Evolutionary conservation across 345 rosid genomes (phyloP).

Genomic region (Gossypium bickii): DNA sequence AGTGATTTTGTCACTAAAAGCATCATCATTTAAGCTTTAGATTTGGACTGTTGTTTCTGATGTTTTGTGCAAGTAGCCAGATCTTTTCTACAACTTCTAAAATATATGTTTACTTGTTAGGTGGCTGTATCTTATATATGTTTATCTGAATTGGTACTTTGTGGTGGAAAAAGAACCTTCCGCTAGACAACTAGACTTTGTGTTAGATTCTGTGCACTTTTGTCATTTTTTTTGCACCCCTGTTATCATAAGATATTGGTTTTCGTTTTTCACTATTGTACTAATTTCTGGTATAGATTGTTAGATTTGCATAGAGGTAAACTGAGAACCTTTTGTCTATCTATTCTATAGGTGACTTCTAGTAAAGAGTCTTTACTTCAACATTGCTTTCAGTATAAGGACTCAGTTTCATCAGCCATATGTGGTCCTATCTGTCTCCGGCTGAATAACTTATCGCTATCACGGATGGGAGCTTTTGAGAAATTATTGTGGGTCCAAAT

Average conservation of each 20-base stretch:
- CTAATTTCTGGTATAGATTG: neutral
- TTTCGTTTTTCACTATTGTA: neutral
- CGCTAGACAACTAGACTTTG: neutral
- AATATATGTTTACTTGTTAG: slow-evolving; percentile 2
- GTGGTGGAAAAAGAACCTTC: neutral
- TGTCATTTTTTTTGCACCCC: neutral
- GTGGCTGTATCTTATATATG: neutral
- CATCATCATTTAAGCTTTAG: neutral
- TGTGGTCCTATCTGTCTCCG: slow-evolving; percentile 46
- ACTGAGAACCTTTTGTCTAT: slow-evolving; percentile 22
- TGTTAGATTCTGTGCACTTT: neutral
- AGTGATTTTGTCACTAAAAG: neutral
- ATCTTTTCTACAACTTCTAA: neutral
- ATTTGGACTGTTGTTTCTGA: neutral
- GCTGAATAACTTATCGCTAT: slow-evolving; percentile 65
- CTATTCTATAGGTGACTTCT: slow-evolving; percentile 69
- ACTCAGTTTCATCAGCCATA: slow-evolving; percentile 23
- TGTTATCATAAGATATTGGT: neutral
- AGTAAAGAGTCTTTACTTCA: slow-evolving; percentile 45
- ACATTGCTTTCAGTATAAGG: slow-evolving; percentile 44
- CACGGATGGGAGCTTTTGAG: slow-evolving; percentile 62
- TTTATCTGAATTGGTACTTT: neutral
- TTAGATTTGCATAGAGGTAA: neutral
- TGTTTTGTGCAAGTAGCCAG: neutral
- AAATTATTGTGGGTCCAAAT: slow-evolving; percentile 83